Base-by-base conservation (phyloP, 2,329 filamentous ascomycete genomes). In the Paraconiothyrium sp. region DNA sequence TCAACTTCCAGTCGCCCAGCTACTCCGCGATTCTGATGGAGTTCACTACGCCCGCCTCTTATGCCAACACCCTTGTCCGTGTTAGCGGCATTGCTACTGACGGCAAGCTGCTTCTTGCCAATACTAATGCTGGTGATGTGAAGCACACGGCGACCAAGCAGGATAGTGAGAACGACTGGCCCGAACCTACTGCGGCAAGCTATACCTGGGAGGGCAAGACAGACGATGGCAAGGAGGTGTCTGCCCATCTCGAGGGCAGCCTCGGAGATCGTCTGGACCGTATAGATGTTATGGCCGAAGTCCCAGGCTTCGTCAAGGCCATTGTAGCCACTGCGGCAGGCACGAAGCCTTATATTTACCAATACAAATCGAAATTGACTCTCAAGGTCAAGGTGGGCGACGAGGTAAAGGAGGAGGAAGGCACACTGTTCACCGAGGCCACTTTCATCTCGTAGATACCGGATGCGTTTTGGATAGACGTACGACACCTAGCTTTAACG, bases 291-390 rank as follows among this genome's bases (percentile, higher is more conserved):
- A 96, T 99, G 93, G 93, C 92, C 27, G 94, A 99, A 80, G 91
- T 99, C 39, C 95, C 95, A 3, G 92, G 91, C 34, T 97, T 99
- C 73, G 90, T 99, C 79, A 99, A 99, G 87, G 89, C 89, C 71
- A 93, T 99, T 76, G 93, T 97, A 30, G 92, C 92, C 47, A 90
- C 88, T 67, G 92, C 94, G 13, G 93, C 90, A 3, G 95, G 95
- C 65, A 97, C 95, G 32, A 95, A 93, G 84, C 95, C 95, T 5
- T 99, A 97, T 79, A 98, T 99, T 72, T 99, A 97, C 82, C 95
- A 97, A 91, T 98, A 90, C 80, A 85, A 85, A 20, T 90, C 92
- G 60, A 87, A 87, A 72, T 85, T 92, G 60, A 87, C 87, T 16
- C 82, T 99, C 69, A 94, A 95, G 84, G 74, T 99, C 70, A 95